A percentile compares a stretch with the other conserved stretches of the same genome.
These are phyloP conservation scores for Amorphotheca resinae DNA, from an alignment of 495 filamentous ascomycete genomes.

Conservation along the genomic window DNA sequence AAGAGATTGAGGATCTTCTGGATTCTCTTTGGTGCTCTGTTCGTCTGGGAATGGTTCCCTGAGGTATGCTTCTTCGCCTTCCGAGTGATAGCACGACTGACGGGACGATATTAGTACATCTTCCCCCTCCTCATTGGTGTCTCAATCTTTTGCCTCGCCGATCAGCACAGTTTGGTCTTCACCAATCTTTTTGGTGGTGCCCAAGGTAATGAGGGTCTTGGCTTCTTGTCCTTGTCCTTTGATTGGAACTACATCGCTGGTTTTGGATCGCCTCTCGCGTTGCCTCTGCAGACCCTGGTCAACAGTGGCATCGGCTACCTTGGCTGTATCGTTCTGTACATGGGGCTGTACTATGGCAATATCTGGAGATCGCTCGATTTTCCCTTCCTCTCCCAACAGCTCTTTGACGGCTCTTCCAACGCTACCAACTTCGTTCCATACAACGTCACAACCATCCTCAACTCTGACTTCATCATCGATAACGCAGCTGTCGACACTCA, in stretches of 20 bases:
- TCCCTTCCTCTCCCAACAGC: constrained; percentile 36
- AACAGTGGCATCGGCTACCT: constrained; percentile 10
- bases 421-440: constrained; percentile 19
- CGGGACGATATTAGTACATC: constrained; percentile 33
- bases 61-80: neutral
- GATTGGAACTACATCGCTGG: constrained; percentile 38
- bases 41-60: constrained; percentile 43
- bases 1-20: constrained; percentile 30
- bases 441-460: constrained; percentile 27
- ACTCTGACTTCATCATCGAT: constrained; percentile 26
- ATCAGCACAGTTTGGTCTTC: constrained; percentile 37
- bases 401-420: constrained; percentile 30
- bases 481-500: constrained; percentile 21
- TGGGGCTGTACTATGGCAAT: constrained; percentile 31
- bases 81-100: neutral
- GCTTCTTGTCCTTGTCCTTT: constrained; percentile 25
- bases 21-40: constrained; percentile 27
- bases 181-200: constrained; percentile 48
- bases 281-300: constrained; percentile 8
- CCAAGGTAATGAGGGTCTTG: constrained; percentile 33
- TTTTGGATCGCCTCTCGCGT: constrained; percentile 8
- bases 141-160: constrained; percentile 44
- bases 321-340: constrained; percentile 7
- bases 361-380: constrained; percentile 35
- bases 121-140: constrained; percentile 40